Evolutionary conservation across 345 rosid species (phyloP), one percentile per base, ranked within the genome.

Genomic region (Gossypium australe): DNA sequence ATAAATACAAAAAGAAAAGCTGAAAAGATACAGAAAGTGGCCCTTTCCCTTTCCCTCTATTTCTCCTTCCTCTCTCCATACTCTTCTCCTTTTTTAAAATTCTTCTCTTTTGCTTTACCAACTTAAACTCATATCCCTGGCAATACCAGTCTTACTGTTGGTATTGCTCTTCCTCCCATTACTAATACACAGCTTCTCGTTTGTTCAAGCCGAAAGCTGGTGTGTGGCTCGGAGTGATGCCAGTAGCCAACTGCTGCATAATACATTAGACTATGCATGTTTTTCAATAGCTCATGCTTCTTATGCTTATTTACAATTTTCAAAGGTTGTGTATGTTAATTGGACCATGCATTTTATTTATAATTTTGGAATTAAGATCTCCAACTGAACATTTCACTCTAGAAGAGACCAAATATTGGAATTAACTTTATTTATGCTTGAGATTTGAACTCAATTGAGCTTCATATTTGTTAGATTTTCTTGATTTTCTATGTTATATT

Each of bases 171-270:
- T 62, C 9, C 11, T 12, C 27, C 57, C 7, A 11, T 57, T 49
- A 18, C 5, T 73, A 29, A n/a, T 67, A 45, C 12, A 11, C 38
- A 25, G 14, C 59, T 41, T 29, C 68, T 52, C 20, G 4, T 10
- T 47, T 55, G 80, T 9, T 47, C 20, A 70, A 27, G 78, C 51
- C 17, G 74, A 83, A 6, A 67, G 48, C 62, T 92, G 97, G 97
- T 92, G 97, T 22, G 94, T 89, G 5, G 91, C 87, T 10, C 79
- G 97, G 74, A 87, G 86, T 34, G 94, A 88, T 58, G 91, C 93
- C 3, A 86, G 80, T 67, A 78, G 57, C 82, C 85, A 85, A 34
- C 87, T 85, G 1, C 78, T 92, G 77, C 94, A 88, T 51, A 76
- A 84, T 1, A 84, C 94, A 3, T 55, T 92, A 0, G 91, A 89